Evolutionary conservation across 148 eudicot genomes (phyloP).

Genomic region (Fallopia convolvulus): DNA sequence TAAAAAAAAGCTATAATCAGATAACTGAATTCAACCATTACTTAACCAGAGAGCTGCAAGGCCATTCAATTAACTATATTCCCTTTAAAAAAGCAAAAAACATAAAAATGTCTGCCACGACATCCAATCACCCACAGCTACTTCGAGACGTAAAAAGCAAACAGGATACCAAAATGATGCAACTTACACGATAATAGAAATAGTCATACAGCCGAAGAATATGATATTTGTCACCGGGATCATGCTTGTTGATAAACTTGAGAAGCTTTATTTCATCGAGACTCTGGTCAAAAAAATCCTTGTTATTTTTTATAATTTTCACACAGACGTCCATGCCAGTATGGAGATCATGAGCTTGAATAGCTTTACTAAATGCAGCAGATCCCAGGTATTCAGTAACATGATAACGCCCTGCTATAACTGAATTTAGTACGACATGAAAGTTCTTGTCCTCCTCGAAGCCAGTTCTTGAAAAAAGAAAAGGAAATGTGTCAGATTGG

Average conservation of each 20-base stretch:
- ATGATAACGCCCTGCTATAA: constrained; percentile 96
- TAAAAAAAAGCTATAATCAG: not conserved
- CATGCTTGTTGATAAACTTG: constrained; percentile 86
- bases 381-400: constrained; percentile 97
- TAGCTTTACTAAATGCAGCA: constrained; percentile 99
- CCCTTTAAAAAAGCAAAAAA: not conserved
- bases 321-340: constrained; percentile 99
- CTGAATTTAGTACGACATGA: constrained; percentile 81
- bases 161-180: not conserved
- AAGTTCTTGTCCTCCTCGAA: constrained; percentile 98
- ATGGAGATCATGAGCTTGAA: constrained; percentile 96
- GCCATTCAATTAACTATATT: not conserved
- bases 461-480: constrained; percentile 49
- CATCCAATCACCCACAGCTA: not conserved
- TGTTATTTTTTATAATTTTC: constrained; percentile 94
- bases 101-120: not conserved
- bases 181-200: constrained; percentile 88
- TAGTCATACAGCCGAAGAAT: constrained; percentile 90
- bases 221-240: constrained; percentile 92
- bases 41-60: not conserved
- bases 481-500: constrained; percentile 11
- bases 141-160: not conserved
- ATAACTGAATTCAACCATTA: not conserved
- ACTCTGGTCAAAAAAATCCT: constrained; percentile 98
- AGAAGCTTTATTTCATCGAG: constrained; percentile 99